These are phyloP conservation scores for Macroventuria anomochaeta DNA, from an alignment of 2,329 filamentous ascomycete species.

Conservation along the genomic window DNA sequence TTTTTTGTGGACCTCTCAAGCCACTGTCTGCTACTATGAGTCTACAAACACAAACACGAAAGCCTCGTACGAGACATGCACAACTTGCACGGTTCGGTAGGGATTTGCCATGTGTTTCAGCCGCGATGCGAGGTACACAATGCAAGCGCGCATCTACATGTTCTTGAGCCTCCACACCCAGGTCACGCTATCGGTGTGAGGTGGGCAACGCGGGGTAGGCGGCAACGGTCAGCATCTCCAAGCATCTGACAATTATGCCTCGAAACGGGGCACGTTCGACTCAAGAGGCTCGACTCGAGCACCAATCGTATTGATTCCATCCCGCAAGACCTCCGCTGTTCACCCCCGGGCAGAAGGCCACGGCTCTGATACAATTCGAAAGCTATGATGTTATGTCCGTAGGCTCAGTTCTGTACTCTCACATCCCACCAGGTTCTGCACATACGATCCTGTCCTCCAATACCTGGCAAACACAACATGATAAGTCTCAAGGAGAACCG, in stretches of 20 bases:
- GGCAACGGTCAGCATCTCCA: constrained; percentile 1
- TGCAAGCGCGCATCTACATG: background rate
- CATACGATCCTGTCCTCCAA: background rate
- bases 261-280: constrained; percentile 27
- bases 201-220: constrained; percentile 12
- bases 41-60: background rate
- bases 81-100: background rate
- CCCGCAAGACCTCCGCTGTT: constrained; percentile 10
- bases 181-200: background rate
- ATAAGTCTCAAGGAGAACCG: constrained; percentile 30
- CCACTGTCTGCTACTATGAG: too few species aligned
- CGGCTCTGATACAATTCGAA: background rate
- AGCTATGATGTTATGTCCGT: background rate
- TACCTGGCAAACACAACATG: constrained; percentile 17
- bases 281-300: constrained; percentile 13
- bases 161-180: background rate
- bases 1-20: too few species aligned
- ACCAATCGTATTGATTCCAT: constrained; percentile 3
- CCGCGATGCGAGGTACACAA: constrained; percentile 5
- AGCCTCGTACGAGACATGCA: background rate
- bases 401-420: background rate
- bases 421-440: background rate
- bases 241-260: constrained; percentile 16
- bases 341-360: constrained; percentile 11
- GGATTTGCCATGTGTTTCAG: background rate